Conservation (phyloP, 2,329 filamentous ascomycete species). For the Chaetomium olivaceum region DNA sequence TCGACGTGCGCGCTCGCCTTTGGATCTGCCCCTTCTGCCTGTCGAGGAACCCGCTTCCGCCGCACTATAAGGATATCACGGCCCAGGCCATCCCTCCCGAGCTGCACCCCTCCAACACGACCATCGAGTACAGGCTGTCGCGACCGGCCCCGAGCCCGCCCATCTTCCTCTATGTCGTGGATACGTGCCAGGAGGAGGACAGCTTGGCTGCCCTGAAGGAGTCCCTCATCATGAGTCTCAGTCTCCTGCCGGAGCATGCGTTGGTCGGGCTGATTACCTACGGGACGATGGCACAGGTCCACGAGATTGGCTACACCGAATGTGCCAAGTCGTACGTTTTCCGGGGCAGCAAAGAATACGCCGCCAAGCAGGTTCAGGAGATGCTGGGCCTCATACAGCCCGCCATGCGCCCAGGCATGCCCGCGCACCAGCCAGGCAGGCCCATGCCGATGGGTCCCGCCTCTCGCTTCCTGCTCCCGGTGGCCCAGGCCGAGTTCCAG, state of each 20-base stretch:
- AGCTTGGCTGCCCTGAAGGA: slow-evolving; percentile 81
- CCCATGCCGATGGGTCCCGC: slow-evolving; percentile 76
- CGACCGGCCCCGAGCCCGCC: slow-evolving; percentile 81
- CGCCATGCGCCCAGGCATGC: slow-evolving; percentile 71
- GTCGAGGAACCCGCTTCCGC: slow-evolving; percentile 77
- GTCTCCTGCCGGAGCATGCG: slow-evolving; percentile 76
- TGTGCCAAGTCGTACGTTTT: slow-evolving; percentile 99
- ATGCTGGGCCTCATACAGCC: slow-evolving; percentile 86
- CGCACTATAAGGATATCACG: slow-evolving; percentile 89
- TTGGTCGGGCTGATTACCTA: slow-evolving; percentile 82
- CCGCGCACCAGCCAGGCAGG: slow-evolving; percentile 71
- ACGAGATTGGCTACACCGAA: slow-evolving; percentile 96
- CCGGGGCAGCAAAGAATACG: slow-evolving; percentile 95
- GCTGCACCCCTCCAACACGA: slow-evolving; percentile 78
- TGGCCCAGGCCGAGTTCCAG: slow-evolving; percentile 95
- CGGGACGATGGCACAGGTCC: slow-evolving; percentile 96
- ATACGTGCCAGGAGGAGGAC: slow-evolving; percentile 86
- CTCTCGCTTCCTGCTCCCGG: slow-evolving; percentile 86
- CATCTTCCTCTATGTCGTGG: slow-evolving; percentile 84
- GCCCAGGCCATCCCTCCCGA: slow-evolving; percentile 80
- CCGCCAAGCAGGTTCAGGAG: slow-evolving; percentile 98
- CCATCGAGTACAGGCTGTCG: slow-evolving; percentile 84
- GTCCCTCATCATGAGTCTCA: slow-evolving; percentile 82
- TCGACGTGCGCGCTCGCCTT: slow-evolving; percentile 78
- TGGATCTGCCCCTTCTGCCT: slow-evolving; percentile 92